Percentiles rank a stretch among this genome's conserved stretches.
Conservation (phyloP, 2,329 filamentous ascomycete species). For the Lachnellula suecica region DNA sequence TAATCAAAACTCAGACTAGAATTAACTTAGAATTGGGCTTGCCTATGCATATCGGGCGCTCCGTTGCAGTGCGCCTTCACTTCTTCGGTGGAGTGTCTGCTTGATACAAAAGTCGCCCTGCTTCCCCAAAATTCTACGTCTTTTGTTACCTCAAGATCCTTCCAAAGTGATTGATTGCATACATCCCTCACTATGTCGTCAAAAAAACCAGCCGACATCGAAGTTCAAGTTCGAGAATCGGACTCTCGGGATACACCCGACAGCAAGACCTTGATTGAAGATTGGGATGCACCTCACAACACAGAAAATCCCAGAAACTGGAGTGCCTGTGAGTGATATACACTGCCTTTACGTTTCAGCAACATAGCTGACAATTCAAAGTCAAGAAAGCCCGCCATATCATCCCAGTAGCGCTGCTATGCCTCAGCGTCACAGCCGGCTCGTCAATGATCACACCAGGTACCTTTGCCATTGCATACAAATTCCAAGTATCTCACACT, state of each 20-base stretch:
- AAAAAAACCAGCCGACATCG: neutral
- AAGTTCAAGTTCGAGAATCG: neutral
- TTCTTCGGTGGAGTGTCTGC: too few species aligned
- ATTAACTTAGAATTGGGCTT: too few species aligned
- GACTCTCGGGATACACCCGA: neutral
- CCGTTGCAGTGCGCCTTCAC: too few species aligned
- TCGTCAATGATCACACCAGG: conserved; percentile 8
- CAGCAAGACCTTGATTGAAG: neutral
- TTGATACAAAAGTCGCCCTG: too few species aligned
- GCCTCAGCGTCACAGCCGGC: conserved; percentile 7
- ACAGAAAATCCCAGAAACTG: neutral
- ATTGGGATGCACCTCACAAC: neutral
- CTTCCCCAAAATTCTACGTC: too few species aligned
- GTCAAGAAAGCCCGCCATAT: conserved; percentile 5
- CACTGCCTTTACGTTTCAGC: neutral
- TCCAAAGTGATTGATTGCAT: too few species aligned
- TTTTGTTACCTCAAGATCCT: too few species aligned
- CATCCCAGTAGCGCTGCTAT: conserved; percentile 5
- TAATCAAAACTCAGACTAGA: too few species aligned
- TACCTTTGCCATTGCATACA: neutral
- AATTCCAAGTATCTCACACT: conserved; percentile 38
- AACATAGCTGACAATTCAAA: conserved; percentile 1
- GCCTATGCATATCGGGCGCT: too few species aligned
- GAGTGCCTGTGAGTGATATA: neutral
- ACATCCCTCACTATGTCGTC: neutral